These are phyloP conservation scores for Rhodotorula glutinis DNA, from an alignment of 1,284 basidiomycete species.

Conservation along the genomic window DNA sequence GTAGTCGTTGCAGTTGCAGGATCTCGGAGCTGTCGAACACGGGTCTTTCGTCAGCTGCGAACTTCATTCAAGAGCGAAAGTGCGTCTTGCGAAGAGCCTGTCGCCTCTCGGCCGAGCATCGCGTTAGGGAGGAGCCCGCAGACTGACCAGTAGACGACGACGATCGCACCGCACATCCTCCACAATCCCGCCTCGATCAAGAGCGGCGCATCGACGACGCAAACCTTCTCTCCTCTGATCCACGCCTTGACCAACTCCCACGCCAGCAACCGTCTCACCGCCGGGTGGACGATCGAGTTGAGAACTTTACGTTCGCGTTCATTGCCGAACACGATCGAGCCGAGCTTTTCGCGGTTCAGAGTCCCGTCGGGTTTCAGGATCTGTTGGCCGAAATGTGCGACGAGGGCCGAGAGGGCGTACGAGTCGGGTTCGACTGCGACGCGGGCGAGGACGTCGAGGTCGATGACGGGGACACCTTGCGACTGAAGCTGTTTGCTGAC, in stretches of 20 bases:
- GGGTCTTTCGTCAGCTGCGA: too few relatives aligned
- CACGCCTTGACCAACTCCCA: constrained; percentile 68
- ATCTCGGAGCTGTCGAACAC: constrained; percentile 65
- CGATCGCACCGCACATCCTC: constrained; percentile 75
- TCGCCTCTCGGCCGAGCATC: too few relatives aligned
- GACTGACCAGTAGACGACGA: constrained; percentile 80
- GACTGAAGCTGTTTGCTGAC: constrained; percentile 71
- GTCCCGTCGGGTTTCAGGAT: constrained; percentile 63
- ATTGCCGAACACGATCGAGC: constrained; percentile 79
- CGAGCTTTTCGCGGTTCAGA: constrained; percentile 79
- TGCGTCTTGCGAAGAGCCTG: too few relatives aligned
- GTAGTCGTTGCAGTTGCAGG: constrained; percentile 72
- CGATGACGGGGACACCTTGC: constrained; percentile 69
- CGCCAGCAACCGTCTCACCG: constrained; percentile 59
- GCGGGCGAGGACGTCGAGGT: constrained; percentile 87
- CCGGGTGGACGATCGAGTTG: constrained; percentile 86
- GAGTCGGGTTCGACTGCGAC: constrained; percentile 83
- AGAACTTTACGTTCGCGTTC: constrained; percentile 66
- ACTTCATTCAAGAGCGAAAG: too few relatives aligned
- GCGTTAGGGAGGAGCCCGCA: too few relatives aligned
- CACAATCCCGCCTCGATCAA: constrained; percentile 86
- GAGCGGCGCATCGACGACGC: constrained; percentile 88
- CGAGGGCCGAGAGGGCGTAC: constrained; percentile 65
- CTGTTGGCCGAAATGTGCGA: constrained; percentile 69
- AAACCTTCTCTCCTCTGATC: constrained; percentile 71